Percentiles rank a stretch among this genome's conserved stretches.
Conservation (phyloP, 441 rosid genomes). For the Populus hybrid region DNA sequence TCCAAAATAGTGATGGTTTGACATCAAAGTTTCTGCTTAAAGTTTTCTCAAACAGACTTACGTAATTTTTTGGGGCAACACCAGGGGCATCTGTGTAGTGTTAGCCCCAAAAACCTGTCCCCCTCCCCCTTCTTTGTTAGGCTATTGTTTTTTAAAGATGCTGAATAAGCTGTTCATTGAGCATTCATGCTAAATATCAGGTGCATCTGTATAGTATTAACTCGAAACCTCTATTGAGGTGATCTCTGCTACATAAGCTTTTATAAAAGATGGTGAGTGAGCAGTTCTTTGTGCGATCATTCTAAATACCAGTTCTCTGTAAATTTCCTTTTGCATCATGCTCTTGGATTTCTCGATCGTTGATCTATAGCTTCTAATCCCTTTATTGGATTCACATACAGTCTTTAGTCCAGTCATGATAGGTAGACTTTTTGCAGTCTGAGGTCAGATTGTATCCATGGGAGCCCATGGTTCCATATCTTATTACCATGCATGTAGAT, state of each 20-base stretch:
- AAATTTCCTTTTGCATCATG: constrained; percentile 1
- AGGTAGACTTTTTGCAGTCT: not conserved
- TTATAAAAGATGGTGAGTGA: not conserved
- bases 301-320: not conserved
- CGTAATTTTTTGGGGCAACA: not conserved
- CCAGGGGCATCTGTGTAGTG: not conserved
- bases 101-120: not conserved
- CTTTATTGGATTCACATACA: not conserved
- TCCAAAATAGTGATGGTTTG: not conserved
- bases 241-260: not conserved
- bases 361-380: not conserved
- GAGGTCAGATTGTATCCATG: not conserved
- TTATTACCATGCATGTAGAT: not conserved
- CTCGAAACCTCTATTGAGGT: not conserved
- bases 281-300: not conserved
- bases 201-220: not conserved
- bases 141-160: not conserved
- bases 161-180: not conserved
- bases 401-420: not conserved
- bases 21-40: constrained; percentile 2
- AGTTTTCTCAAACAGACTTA: not conserved
- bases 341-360: not conserved
- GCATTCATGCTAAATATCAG: not conserved
- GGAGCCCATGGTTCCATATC: not conserved
- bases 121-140: not conserved